Evolutionary conservation across 2,329 filamentous ascomycete species (phyloP), one percentile per base, ranked within the genome.

Genomic region (Monilinia polystroma): DNA sequence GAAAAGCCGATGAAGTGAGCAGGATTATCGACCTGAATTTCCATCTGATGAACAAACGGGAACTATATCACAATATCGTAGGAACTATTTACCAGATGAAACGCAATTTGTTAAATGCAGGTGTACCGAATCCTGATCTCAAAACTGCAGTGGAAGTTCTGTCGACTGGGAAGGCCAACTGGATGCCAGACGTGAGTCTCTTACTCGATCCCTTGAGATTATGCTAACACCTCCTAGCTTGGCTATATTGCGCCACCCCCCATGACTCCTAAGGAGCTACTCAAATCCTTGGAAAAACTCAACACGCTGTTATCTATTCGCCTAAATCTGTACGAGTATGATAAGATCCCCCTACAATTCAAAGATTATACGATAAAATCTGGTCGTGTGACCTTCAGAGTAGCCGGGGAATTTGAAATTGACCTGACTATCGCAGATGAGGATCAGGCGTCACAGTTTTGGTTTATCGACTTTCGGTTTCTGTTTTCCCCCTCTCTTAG

Each of bases 401-500:
- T 98, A 1, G 81, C 86, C 3, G 86, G 86, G 64, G 94, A 98
- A 77, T 97, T 97, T 73, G 94, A 98, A 77, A 86, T 98, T 26
- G 95, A 98, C 76, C 84, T 99, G 63, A 93, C 93, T 0, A 90
- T 98, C 70, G 92, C 91, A 23, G 90, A 93, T 72, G 93, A 98
- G 75, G 90, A 95, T 71, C 86, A 88, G 23, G 82, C 87, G 43
- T 90, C 90, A 64, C 93, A 96, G 73, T 96, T 96, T 75, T 97
- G 90, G 83, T 97, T 98, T 75, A 91, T 98, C 69, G 93, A 98
- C 77, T 88, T 98, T 73, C 87, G 93, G 68, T 93, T 96, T 72
- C 80, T 88, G 18, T 99, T 96, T 76, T 83, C 81, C 11, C 94
- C 94, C 1, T 83, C 87, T 0, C 84, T 90, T 0, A 78, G 78